Percentiles rank a stretch among this genome's conserved stretches.
Conservation (phyloP, 768 basidiomycete genomes). For the Xerocomus brunneocitrinus region DNA sequence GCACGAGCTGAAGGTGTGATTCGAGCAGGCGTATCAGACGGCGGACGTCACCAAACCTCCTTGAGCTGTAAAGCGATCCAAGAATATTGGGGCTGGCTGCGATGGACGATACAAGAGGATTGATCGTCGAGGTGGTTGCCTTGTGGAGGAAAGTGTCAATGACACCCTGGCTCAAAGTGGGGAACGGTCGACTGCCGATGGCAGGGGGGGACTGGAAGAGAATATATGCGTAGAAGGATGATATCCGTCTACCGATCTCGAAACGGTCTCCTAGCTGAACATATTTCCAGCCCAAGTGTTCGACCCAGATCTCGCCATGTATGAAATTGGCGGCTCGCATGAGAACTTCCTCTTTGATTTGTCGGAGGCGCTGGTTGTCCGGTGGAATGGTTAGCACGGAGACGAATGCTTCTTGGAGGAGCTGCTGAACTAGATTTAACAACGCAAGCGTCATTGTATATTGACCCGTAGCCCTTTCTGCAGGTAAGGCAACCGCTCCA, state of each 20-base stretch:
- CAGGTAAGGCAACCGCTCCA: slow-evolving; percentile 60
- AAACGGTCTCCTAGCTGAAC: slow-evolving; percentile 75
- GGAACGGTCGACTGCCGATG: slow-evolving; percentile 53
- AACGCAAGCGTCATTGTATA: slow-evolving; percentile 83
- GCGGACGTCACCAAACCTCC: slow-evolving; percentile 66
- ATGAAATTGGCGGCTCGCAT: slow-evolving; percentile 73
- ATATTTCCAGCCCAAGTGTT: slow-evolving; percentile 85
- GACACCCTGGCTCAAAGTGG: slow-evolving; percentile 55
- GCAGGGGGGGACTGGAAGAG: slow-evolving; percentile 57
- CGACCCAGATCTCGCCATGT: slow-evolving; percentile 85
- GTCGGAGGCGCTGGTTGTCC: slow-evolving; percentile 56
- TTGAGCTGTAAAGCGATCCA: slow-evolving; percentile 52
- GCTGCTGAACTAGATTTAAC: slow-evolving; percentile 67
- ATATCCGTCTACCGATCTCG: slow-evolving; percentile 69
- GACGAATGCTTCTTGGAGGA: slow-evolving; percentile 68
- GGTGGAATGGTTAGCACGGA: slow-evolving; percentile 46
- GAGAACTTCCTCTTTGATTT: slow-evolving; percentile 81
- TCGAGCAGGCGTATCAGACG: slow-evolving; percentile 66
- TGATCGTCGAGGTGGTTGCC: slow-evolving; percentile 75
- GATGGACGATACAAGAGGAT: slow-evolving; percentile 71
- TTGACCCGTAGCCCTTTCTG: slow-evolving; percentile 65
- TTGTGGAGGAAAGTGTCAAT: slow-evolving; percentile 69
- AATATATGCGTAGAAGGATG: slow-evolving; percentile 62
- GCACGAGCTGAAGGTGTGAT: slow-evolving; percentile 57
- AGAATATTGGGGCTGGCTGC: slow-evolving; percentile 58